A percentile compares a stretch with the other conserved stretches of the same genome.
phyloP scores from a whole-genome alignment of 2,329 filamentous ascomycete species.

The Didymella pinodella region DNA sequence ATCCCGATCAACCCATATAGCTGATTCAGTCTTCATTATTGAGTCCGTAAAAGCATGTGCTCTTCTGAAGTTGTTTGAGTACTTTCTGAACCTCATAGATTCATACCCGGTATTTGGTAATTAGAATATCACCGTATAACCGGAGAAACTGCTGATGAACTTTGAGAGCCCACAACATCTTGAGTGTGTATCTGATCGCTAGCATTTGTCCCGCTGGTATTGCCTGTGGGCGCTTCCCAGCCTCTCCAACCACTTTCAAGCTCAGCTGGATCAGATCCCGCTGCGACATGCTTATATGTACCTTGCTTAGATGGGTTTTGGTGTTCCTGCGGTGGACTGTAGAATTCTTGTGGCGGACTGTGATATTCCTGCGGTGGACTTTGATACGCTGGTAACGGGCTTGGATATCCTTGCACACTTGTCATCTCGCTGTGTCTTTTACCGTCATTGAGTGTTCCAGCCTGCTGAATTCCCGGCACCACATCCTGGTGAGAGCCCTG shows the following conservation, averaged over 20 bases:
- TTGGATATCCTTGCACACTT: not conserved
- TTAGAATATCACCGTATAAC: too few species aligned
- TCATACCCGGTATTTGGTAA: too few species aligned
- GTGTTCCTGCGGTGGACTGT: not conserved
- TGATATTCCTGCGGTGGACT: not conserved
- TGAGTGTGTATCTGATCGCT: not conserved
- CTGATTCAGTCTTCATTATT: too few species aligned
- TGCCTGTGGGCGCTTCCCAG: not conserved
- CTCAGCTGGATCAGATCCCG: not conserved
- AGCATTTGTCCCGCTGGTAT: not conserved
- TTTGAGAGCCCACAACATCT: not conserved
- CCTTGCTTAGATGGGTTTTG: not conserved
- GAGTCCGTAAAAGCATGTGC: too few species aligned
- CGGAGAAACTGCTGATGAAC: not conserved
- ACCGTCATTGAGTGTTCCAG: too few species aligned
- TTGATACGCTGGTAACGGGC: too few species aligned
- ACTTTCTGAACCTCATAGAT: too few species aligned
- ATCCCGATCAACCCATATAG: too few species aligned
- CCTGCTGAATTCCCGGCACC: too few species aligned
- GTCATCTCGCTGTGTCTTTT: not conserved
- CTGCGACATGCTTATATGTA: not conserved
- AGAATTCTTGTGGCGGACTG: not conserved
- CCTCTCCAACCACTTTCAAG: not conserved
- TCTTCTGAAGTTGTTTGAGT: too few species aligned
- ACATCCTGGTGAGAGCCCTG: too few species aligned